A percentile compares a stretch with the other conserved stretches of the same genome.
These are phyloP conservation scores for Plasmodium yoelii DNA, from an alignment of 169 alveolate genomes.

Conservation along the genomic window DNA sequence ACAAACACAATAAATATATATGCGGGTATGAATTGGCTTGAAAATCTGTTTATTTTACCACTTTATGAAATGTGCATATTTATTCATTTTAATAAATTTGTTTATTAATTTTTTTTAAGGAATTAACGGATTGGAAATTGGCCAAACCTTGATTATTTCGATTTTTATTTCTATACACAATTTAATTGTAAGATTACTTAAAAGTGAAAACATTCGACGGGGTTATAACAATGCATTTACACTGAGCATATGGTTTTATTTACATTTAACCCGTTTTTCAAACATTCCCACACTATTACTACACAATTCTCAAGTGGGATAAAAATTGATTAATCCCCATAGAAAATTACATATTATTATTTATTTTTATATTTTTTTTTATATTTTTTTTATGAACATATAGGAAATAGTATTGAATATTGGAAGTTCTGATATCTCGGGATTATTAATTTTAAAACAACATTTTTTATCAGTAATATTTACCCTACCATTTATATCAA, in stretches of 20 bases:
- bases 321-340: too few species aligned
- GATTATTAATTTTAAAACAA: conserved; percentile 78
- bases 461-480: conserved; percentile 88
- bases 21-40: conserved; percentile 86
- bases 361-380: background rate
- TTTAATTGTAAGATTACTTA: conserved; percentile 80
- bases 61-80: background rate
- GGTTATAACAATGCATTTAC: too few species aligned
- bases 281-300: background rate
- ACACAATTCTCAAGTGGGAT: background rate
- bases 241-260: too few species aligned
- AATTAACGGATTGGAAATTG: conserved; percentile 95
- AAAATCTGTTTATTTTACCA: background rate
- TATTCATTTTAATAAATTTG: background rate
- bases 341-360: too few species aligned
- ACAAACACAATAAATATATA: conserved; percentile 94
- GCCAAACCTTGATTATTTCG: conserved; percentile 92
- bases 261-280: background rate
- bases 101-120: conserved; percentile 31
- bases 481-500: conserved; percentile 89
- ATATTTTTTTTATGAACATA: background rate
- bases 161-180: conserved; percentile 89
- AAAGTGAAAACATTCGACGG: too few species aligned
- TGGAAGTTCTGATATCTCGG: conserved; percentile 44
- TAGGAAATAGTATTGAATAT: conserved; percentile 72